Base-by-base conservation (phyloP, 2,329 filamentous ascomycete genomes). In the Nemania sp. region DNA sequence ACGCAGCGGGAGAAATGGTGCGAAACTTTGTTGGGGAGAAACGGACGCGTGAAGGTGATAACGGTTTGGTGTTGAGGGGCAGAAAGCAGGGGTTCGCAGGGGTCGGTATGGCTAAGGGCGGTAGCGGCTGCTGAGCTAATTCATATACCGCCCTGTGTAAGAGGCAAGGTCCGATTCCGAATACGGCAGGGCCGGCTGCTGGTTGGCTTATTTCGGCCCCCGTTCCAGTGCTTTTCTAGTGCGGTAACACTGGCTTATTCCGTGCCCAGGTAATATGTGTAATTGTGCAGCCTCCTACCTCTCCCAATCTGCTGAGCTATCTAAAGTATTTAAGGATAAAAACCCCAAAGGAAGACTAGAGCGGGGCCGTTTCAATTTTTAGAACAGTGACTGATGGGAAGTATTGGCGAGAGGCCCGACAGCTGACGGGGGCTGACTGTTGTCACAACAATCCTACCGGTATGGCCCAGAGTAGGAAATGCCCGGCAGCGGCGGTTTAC, bases 41-140 rank as follows among this genome's bases (percentile, higher is more conserved):
- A 39, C 9, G 33, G 23, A 44, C 22, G 24, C 34, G 44, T 39
- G 47, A 53, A 40, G 37, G 50, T 23, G 22, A 39, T 9, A 20
- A 12, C 8, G 24, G 6, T 20, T 34, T 50, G 49, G 48, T 53
- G 54, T 60, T 60, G 57, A 57, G 57, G 57, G 57, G 57, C 54
- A 55, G 31, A 23, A n/a, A n/a, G n/a, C n/a, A n/a, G n/a, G n/a
- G n/a, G n/a, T n/a, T n/a, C n/a, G n/a, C n/a, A n/a, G n/a, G n/a
- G n/a, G n/a, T n/a, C n/a, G n/a, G n/a, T n/a, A n/a, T n/a, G n/a
- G n/a, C n/a, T n/a, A n/a, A n/a, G n/a, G n/a, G n/a, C n/a, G n/a
- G n/a, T n/a, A n/a, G n/a, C n/a, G n/a, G n/a, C 43, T 42, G 36
- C 46, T 45, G 43, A 19, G 20, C 42, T 49, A 37, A 52, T 48